Evolutionary conservation across 495 filamentous ascomycete genomes (phyloP), one percentile per base, ranked within the genome.

Genomic region (Podospora tetraspora): DNA sequence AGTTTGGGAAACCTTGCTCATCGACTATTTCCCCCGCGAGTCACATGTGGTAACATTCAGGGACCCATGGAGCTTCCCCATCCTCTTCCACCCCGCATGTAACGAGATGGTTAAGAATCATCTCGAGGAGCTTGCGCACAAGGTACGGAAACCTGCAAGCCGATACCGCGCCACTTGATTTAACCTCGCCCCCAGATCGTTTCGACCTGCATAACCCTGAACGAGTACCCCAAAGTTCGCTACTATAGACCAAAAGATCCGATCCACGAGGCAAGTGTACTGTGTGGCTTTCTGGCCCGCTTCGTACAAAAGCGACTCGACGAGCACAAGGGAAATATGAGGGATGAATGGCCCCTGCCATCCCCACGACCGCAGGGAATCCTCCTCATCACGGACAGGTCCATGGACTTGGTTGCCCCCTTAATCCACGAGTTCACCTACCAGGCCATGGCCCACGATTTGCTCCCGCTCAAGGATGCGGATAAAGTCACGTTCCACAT

Each of bases 361-460:
- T 87, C 88, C n/a, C 84, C 88, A 30, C 84, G 94, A 59, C 96
- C 94, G 19, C 88, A 91, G 62, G 94, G 92, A 16, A 86, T 93
- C 8, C 84, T 99, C 2, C 82, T 96, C 70, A 90, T 99, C 62
- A 90, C 92, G 1, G 95, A 99, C 80, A 86, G 95, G 65, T 91
- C 93, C 12, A 92, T 98, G 89, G 95, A 99, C 76, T 73, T 97
- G 1, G 87, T 89, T 75, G 86, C 95, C 21, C 96, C 95, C 7
- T 74, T 97, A 11, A 65, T 98, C 11, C 95, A 99, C 78, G 95
- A 99, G 73, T 98, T 99, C 74, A 98, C 96, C 11, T 99, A 97
- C 75, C 95, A 98, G 78, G 92, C 94, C 29, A 98, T 99, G 94
- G 93, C 91, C 21, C 92, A 97, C 75, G 95, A 99, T 77, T 78